Conservation (phyloP, 192 early-diverging fungal species). For the Coemansia sp. region DNA sequence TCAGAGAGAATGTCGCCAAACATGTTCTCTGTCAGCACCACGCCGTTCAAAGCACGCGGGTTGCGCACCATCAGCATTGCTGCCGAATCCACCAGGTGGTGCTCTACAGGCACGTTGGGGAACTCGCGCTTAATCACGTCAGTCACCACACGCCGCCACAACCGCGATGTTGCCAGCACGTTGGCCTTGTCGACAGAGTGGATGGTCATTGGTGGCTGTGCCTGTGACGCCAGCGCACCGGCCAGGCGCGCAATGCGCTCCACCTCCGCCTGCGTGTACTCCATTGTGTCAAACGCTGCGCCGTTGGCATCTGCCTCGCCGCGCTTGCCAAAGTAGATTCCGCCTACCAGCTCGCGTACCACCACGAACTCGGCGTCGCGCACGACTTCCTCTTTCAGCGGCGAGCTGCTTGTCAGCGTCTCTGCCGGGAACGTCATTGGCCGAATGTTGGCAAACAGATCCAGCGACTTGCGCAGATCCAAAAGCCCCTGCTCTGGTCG, state of each 20-base stretch:
- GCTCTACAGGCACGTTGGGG: constrained; percentile 79
- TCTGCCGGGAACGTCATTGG: constrained; percentile 91
- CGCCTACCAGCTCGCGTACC: constrained; percentile 93
- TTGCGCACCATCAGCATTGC: constrained; percentile 96
- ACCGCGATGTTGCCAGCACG: constrained; percentile 93
- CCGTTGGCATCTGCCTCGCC: constrained; percentile 81
- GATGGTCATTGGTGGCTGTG: constrained; percentile 78
- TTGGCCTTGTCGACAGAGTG: constrained; percentile 99
- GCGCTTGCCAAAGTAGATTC: constrained; percentile 96
- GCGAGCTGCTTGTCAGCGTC: constrained; percentile 76
- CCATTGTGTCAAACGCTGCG: constrained; percentile 89
- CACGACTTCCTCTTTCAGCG: constrained; percentile 87
- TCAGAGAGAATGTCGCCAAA: constrained; percentile 98
- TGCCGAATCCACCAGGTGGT: constrained; percentile 95
- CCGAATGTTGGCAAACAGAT: constrained; percentile 95
- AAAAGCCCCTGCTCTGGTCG: constrained; percentile 95
- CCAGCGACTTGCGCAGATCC: constrained; percentile 85
- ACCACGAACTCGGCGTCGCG: constrained; percentile 89
- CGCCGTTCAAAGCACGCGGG: constrained; percentile 87
- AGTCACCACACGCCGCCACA: constrained; percentile 93
- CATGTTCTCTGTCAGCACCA: constrained; percentile 98
- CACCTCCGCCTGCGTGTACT: constrained; percentile 87
- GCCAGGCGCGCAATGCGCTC: constrained; percentile 95
- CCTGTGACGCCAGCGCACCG: constrained; percentile 73
- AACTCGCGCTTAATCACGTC: constrained; percentile 86